Evolutionary conservation across 2,329 filamentous ascomycete genomes (phyloP), one percentile per base, ranked within the genome.

Genomic region (Aspergillus pseudoglaucus): DNA sequence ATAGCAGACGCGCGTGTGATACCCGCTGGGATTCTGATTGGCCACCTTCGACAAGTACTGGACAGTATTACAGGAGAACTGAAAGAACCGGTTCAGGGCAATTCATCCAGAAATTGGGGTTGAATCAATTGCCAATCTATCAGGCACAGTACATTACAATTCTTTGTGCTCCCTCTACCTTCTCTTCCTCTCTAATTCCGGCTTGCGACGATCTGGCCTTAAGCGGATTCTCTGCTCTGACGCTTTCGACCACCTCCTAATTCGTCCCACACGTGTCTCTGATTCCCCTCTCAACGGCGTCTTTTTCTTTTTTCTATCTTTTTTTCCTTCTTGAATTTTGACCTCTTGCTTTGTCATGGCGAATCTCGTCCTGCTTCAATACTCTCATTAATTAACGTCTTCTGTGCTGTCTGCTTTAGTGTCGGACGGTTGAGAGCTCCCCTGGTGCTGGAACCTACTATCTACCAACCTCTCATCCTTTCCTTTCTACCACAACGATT

Each of bases 301-400:
- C 40, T 46, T 40, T 48, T 53, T 54, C 54, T 45, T 51, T 51
- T 46, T 53, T 46, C 25, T 30, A 30, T 48, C 57, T 47, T 50
- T 55, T 54, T 54, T 57, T 46, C 22, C 22, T 42, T 53, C 45
- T 46, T 52, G 51, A 51, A 40, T 53, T 44, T 49, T 53, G 47
- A 30, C 9, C 12, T 39, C 9, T 20, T 15, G 51, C 53, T 54
- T 45, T 64, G 64, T 62, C 56, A 68, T 69, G 67, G 65, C 62
- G 57, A 54, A 44, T 61, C 54, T 53, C 58, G 46, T 59, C 50
- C 59, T 57, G 38, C 53, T 62, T 60, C 55, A 53, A 52, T 59
- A 66, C 68, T 61, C 61, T 70, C 66, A 59, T 66, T 68, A 58
- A 65, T 54, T 52, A 50, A 35, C 20, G 17, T 46, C 32, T 47